These are phyloP conservation scores for Achaetomiella virescens DNA, from an alignment of 495 filamentous ascomycete genomes.

Conservation along the genomic window DNA sequence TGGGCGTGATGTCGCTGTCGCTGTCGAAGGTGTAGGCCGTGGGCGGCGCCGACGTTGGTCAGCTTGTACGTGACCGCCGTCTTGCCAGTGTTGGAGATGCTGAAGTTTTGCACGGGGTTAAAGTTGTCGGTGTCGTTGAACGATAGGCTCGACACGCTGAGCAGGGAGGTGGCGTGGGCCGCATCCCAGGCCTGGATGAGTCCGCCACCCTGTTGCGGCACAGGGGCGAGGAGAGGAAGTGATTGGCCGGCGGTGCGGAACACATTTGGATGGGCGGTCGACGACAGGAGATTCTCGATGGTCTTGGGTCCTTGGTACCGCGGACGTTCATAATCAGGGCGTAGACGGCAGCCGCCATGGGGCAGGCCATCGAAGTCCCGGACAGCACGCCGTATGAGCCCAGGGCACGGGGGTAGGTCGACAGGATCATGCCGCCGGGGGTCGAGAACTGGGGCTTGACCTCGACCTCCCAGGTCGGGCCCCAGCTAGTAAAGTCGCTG, in stretches of 20 bases:
- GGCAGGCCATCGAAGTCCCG: conserved; percentile 58
- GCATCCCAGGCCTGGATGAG: conserved; percentile 52
- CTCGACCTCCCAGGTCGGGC: conserved; percentile 49
- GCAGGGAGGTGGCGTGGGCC: conserved; percentile 46
- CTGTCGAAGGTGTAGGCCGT: conserved; percentile 39
- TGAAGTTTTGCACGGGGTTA: conserved; percentile 40
- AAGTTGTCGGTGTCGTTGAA: conserved; percentile 55
- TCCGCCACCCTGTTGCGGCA: conserved; percentile 52
- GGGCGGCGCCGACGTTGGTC: conserved; percentile 35
- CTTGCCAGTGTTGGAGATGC: conserved; percentile 46
- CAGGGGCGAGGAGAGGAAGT: conserved; percentile 42
- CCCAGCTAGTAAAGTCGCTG: conserved; percentile 51
- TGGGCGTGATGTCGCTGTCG: conserved; percentile 24
- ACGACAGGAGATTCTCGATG: conserved; percentile 41
- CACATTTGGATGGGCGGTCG: conserved; percentile 38
- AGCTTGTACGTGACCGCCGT: conserved; percentile 43
- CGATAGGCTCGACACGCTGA: conserved; percentile 48
- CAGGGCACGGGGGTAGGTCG: conserved; percentile 47
- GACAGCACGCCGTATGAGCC: conserved; percentile 50
- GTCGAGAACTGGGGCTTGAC: conserved; percentile 49
- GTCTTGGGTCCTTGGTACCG: conserved; percentile 41
- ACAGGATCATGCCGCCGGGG: conserved; percentile 51
- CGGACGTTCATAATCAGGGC: conserved; percentile 48
- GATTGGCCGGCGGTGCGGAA: conserved; percentile 42
- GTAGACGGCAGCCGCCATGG: conserved; percentile 48